Percentiles rank a stretch among this genome's conserved stretches.
Conservation (phyloP, 768 basidiomycete species). For the Leccinum broughii region DNA sequence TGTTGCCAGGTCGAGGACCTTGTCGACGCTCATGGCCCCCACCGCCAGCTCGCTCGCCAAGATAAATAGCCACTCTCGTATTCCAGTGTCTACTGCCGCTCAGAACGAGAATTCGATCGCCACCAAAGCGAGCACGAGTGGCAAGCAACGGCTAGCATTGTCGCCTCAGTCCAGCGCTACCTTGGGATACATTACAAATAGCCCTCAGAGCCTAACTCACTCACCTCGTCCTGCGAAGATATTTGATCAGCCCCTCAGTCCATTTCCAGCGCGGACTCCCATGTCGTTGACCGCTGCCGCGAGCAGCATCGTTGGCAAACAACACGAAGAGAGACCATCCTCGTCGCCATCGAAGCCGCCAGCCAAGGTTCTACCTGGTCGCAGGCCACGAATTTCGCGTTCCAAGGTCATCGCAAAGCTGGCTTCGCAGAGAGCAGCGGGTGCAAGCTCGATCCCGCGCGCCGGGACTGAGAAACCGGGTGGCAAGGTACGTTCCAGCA, state of each 20-base stretch:
- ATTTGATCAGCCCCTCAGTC: conserved; percentile 53
- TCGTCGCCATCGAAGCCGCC: conserved; percentile 18
- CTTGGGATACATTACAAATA: conserved; percentile 38
- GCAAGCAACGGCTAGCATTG: conserved; percentile 14
- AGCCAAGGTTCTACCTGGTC: conserved; percentile 39
- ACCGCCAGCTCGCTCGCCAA: conserved; percentile 79
- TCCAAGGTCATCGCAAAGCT: conserved; percentile 78
- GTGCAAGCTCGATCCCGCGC: conserved; percentile 11
- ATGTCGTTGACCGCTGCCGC: conserved; percentile 35
- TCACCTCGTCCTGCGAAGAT: conserved; percentile 35
- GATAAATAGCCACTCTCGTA: conserved; percentile 31
- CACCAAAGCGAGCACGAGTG: conserved; percentile 10
- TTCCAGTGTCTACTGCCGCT: conserved; percentile 22
- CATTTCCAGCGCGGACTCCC: conserved; percentile 26
- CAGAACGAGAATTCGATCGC: conserved; percentile 16
- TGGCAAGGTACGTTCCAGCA: conserved; percentile 50
- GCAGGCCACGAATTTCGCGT: conserved; percentile 78
- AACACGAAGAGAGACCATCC: not conserved
- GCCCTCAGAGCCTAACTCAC: conserved; percentile 22
- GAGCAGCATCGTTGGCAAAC: conserved; percentile 23
- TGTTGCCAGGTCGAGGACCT: conserved; percentile 30
- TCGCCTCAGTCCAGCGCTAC: conserved; percentile 20
- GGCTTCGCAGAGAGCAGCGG: conserved; percentile 64
- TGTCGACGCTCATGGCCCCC: conserved; percentile 64
- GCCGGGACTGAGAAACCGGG: conserved; percentile 23